phyloP scores from a whole-genome alignment of 176 grass and related monocot genomes.

The Hordeum marinum region DNA sequence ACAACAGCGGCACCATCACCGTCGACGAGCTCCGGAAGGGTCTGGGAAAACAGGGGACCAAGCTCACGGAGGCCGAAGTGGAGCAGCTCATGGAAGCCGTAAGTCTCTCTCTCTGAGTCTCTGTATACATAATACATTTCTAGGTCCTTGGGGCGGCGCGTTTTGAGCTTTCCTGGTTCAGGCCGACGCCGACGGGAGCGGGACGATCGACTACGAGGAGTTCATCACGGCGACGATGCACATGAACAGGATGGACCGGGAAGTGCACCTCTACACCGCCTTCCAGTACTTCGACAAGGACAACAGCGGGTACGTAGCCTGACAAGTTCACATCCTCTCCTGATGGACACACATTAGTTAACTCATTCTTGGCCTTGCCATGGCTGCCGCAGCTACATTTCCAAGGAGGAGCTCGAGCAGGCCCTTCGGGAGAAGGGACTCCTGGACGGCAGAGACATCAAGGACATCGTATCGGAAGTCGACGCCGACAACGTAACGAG shows the following conservation, averaged over 20 bases:
- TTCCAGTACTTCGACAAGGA: conserved; percentile 96
- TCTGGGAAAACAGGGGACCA: conserved; percentile 71
- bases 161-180: conserved; percentile 13
- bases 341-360: background rate
- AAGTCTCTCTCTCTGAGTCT: background rate
- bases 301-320: conserved; percentile 49
- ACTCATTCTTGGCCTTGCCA: background rate
- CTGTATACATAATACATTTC: no score
- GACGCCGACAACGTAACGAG: conserved; percentile 71
- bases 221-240: conserved; percentile 93
- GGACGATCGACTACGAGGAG: conserved; percentile 78
- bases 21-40: conserved; percentile 66
- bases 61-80: conserved; percentile 62
- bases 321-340: background rate
- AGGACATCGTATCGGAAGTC: conserved; percentile 73
- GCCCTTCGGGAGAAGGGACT: conserved; percentile 75
- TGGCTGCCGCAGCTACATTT: conserved; percentile 46
- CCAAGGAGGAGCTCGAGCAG: conserved; percentile 86
- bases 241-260: conserved; percentile 85
- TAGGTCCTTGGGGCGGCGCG: background rate
- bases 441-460: conserved; percentile 72
- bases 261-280: conserved; percentile 78
- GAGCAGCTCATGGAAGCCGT: conserved; percentile 86
- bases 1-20: conserved; percentile 84
- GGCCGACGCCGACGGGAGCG: conserved; percentile 83